Base-by-base conservation (phyloP, 371 early-diverging fungal species). In the Rhizomucor pusillus region DNA sequence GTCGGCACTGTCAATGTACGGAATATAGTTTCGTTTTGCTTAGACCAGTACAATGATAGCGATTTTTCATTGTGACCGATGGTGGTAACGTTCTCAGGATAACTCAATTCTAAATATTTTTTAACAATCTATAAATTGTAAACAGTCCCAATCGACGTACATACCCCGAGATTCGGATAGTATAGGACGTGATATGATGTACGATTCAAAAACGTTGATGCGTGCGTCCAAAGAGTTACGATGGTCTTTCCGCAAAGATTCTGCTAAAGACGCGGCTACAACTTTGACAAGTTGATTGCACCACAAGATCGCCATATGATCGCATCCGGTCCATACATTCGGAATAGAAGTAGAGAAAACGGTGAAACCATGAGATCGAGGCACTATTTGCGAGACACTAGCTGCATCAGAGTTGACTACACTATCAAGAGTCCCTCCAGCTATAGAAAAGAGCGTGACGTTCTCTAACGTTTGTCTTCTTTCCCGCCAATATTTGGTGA, bases 271-370 rank as follows among this genome's bases (percentile, higher is more conserved):
- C 2, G 63, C 50, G 0, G 85, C 73, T 13, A 89, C 59, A 3
- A 65, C 62, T 10, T 74, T 70, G 6, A 87, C 83, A 47, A 96
- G 75, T 69, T 97, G 97, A 54, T 89, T 88, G 53, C 97, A 97
- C 98, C 98, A 97, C 43, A 97, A 64, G 43, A 95, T 89, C 18
- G 88, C 83, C 59, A 87, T 84, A 67, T 97, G 98, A 60, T 97
- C 97, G 24, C 86, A 80, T 2, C 90, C 76, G 7, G 89, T 83
- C 98, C 98, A 97, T 6, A 92, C 94, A 13, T 75, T 65, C 11
- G 91, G 90, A 34, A 96, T 82, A 0, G 83, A 81, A 16, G 93
- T 87, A 1, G 94, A 79, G 46, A 85, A 82, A 0, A 81, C 80
- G 20, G 89, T 85, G 34, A 91, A 79, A 1, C 93, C 87, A 55